A percentile compares a stretch with the other conserved stretches of the same genome.
These are phyloP conservation scores for Puccinia triticina DNA, from an alignment of 1,284 basidiomycete genomes.

Conservation along the genomic window DNA sequence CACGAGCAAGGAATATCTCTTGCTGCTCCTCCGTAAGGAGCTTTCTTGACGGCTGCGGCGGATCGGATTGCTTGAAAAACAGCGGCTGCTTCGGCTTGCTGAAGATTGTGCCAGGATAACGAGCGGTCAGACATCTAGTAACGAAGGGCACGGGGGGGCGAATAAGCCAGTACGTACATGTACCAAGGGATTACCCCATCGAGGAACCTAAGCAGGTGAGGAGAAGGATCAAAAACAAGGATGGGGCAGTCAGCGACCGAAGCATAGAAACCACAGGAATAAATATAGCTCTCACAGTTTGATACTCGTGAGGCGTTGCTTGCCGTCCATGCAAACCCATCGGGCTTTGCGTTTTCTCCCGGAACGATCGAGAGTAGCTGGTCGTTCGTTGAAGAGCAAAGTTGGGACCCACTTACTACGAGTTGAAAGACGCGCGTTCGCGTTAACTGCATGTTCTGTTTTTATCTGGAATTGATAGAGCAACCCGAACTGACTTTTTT, in stretches of 20 bases:
- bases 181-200: conserved; percentile 49
- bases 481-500: too few species aligned
- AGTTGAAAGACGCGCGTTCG: neutral
- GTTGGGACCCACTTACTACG: conserved; percentile 51
- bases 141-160: too few species aligned
- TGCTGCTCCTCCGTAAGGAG: conserved; percentile 40
- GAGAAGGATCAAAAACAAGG: too few species aligned
- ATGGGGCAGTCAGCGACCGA: neutral
- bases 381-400: conserved; percentile 44
- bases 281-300: conserved; percentile 26
- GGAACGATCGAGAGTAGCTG: neutral
- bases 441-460: too few species aligned
- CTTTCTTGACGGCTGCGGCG: conserved; percentile 29
- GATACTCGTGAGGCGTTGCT: conserved; percentile 50
- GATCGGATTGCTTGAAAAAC: conserved; percentile 48
- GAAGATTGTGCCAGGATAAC: neutral
- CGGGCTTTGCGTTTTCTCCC: neutral
- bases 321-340: conserved; percentile 52
- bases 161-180: conserved; percentile 20
- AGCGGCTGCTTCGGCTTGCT: conserved; percentile 38
- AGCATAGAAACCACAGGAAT: neutral
- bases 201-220: conserved; percentile 23
- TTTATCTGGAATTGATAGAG: too few species aligned
- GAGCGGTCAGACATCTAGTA: neutral
- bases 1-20: conserved; percentile 41